Base-by-base conservation (phyloP, 1,139 yeast genomes). In the Debaryomyces subglobosus region DNA sequence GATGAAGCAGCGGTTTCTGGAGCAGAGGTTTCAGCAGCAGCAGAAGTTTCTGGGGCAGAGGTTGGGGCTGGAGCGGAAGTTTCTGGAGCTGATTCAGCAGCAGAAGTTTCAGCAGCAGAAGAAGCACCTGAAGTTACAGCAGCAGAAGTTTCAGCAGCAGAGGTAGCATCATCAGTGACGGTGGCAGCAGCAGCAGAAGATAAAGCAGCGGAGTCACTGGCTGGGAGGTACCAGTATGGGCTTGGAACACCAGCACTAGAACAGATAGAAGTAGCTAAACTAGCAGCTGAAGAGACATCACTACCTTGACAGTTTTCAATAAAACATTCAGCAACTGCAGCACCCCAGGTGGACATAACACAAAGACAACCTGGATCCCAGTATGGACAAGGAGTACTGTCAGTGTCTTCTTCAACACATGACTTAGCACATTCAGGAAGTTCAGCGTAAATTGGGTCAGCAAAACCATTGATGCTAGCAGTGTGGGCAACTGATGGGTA, bases 351-450 rank as follows among this genome's bases (percentile, higher is more conserved):
- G 15, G 77, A 72, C 79, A 78, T 77, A 18, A 76, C 79, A 63
- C 82, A 77, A 56, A 77, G 68, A 58, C 82, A 77, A 4, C 82
- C 82, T 27, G 82, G 73, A 54, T 77, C 82, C 82, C 82, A 40
- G n/a, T n/a, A n/a, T n/a, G n/a, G n/a, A n/a, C n/a, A n/a, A n/a
- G n/a, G n/a, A n/a, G n/a, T n/a, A n/a, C 61, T 60, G 4, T 64
- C 64, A 27, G 74, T 67, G 43, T 65, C 62, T 46, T 61, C 60
- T 30, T 59, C 62, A n/a, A 72, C 77, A 65, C 82, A 77, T 1
- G 56, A 57, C 54, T 68, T 58, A 43, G 82, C 82, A 62, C 82
- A 78, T 2, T 58, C 52, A 16, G 82, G 82, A 35, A 77, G 63
- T 10, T 54, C 50, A 46, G 54, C 65, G 57, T 71, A 67, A 47